Conservation (phyloP, 2,329 filamentous ascomycete genomes). For the Aspergillus hortae region DNA sequence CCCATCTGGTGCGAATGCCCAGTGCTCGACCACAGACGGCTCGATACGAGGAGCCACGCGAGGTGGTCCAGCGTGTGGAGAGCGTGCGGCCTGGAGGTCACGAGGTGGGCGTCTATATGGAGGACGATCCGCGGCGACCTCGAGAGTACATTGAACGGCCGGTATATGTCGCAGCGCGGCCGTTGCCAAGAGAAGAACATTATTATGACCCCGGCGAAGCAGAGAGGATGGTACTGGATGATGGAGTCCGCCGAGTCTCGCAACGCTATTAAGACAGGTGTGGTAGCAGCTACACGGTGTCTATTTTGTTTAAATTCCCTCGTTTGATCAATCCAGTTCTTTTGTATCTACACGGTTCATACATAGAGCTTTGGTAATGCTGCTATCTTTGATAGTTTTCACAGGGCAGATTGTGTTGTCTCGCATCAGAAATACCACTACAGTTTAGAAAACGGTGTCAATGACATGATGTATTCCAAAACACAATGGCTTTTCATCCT, state of each 20-base stretch:
- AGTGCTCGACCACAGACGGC: constrained; percentile 56
- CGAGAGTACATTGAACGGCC: constrained; percentile 49
- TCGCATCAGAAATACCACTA: constrained; percentile 14
- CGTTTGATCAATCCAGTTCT: not conserved
- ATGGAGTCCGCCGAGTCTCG: constrained; percentile 28
- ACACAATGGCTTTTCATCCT: not conserved
- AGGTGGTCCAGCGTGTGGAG: constrained; percentile 38
- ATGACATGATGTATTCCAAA: not conserved
- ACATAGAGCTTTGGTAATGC: not conserved
- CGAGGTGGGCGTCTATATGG: constrained; percentile 42
- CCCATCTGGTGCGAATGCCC: constrained; percentile 51
- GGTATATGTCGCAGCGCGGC: constrained; percentile 40
- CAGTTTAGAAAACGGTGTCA: constrained; percentile 1
- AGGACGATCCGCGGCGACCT: constrained; percentile 35
- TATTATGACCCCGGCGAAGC: constrained; percentile 36
- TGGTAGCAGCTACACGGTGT: not conserved
- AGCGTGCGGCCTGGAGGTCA: constrained; percentile 42
- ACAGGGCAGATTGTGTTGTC: not conserved
- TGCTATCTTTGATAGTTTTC: not conserved
- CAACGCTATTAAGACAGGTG: constrained; percentile 28
- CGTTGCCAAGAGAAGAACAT: constrained; percentile 28
- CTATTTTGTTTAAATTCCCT: not conserved
- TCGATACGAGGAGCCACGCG: constrained; percentile 43
- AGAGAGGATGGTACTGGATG: constrained; percentile 29
- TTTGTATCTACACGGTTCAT: not conserved